A percentile compares a stretch with the other conserved stretches of the same genome.
These are phyloP conservation scores for Colletotrichum orbiculare DNA, from an alignment of 2,329 filamentous ascomycete species.

Conservation along the genomic window DNA sequence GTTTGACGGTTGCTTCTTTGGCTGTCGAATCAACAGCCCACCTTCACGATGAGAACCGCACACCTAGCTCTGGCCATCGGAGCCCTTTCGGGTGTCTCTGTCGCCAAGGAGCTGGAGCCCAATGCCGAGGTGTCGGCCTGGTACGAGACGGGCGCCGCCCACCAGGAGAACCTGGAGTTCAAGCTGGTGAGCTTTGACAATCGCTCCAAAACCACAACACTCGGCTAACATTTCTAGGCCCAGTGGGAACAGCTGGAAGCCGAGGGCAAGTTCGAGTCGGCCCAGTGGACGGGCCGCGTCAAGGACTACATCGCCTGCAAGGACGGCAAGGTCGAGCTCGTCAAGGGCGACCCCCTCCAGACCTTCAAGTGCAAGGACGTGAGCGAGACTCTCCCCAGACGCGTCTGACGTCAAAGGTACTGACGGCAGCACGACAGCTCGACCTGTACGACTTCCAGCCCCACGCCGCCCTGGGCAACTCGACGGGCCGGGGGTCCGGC, in stretches of 20 bases:
- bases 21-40: not conserved
- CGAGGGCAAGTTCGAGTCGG: slow-evolving; percentile 47
- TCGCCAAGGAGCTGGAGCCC: slow-evolving; percentile 37
- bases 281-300: slow-evolving; percentile 43
- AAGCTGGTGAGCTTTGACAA: slow-evolving; percentile 32
- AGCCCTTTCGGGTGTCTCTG: slow-evolving; percentile 9
- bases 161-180: slow-evolving; percentile 37
- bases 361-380: slow-evolving; percentile 55
- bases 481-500: slow-evolving; percentile 40
- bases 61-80: slow-evolving; percentile 8
- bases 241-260: slow-evolving; percentile 47
- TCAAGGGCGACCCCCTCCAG: slow-evolving; percentile 53
- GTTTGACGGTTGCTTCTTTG: not conserved
- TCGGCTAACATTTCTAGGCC: slow-evolving; percentile 35
- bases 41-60: slow-evolving; percentile 13
- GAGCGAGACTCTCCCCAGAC: slow-evolving; percentile 7
- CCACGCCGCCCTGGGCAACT: slow-evolving; percentile 60
- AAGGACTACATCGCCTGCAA: slow-evolving; percentile 45
- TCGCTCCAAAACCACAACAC: not conserved
- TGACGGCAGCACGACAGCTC: slow-evolving; percentile 42
- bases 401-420: not conserved
- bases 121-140: slow-evolving; percentile 32
- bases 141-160: slow-evolving; percentile 37
- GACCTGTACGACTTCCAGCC: slow-evolving; percentile 65
- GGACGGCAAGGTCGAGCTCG: slow-evolving; percentile 52